phyloP scores from a whole-genome alignment of 768 basidiomycete genomes.

The Zangia roseola region DNA sequence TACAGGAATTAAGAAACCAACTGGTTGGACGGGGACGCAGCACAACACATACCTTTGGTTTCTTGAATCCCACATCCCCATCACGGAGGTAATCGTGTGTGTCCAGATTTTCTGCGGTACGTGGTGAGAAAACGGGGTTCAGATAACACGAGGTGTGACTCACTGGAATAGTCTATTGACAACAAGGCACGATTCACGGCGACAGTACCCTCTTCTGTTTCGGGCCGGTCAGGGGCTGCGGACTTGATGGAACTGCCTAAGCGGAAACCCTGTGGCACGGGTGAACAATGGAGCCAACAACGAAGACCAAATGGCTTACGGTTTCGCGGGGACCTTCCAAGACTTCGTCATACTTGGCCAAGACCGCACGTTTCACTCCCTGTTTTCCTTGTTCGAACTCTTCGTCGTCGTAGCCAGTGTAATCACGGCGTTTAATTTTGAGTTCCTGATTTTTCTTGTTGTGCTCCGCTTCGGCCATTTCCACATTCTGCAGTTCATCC shows the following conservation, averaged over 20 bases:
- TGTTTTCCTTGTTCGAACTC: constrained; percentile 77
- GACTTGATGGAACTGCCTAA: constrained; percentile 62
- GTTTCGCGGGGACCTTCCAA: constrained; percentile 72
- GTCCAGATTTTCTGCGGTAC: constrained; percentile 72
- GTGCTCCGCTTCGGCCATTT: constrained; percentile 87
- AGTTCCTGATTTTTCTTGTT: constrained; percentile 76
- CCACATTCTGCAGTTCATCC: constrained; percentile 96
- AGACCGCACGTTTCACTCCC: constrained; percentile 78
- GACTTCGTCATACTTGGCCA: constrained; percentile 94
- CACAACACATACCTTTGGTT: constrained; percentile 65
- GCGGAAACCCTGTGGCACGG: constrained; percentile 69
- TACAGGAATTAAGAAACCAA: not conserved
- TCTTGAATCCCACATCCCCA: constrained; percentile 94
- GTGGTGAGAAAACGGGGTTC: constrained; percentile 8
- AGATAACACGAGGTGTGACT: constrained; percentile 31
- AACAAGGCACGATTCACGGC: constrained; percentile 78
- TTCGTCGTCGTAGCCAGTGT: constrained; percentile 95
- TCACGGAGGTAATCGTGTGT: constrained; percentile 87
- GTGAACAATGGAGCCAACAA: not conserved
- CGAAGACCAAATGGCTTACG: constrained; percentile 39
- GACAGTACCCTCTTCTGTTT: constrained; percentile 49
- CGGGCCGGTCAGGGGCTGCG: constrained; percentile 36
- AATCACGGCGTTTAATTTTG: constrained; percentile 86
- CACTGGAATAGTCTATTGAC: constrained; percentile 88
- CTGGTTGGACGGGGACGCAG: not conserved